phyloP scores from a whole-genome alignment of 2,329 filamentous ascomycete species.

The Cladophialophora exuberans region DNA sequence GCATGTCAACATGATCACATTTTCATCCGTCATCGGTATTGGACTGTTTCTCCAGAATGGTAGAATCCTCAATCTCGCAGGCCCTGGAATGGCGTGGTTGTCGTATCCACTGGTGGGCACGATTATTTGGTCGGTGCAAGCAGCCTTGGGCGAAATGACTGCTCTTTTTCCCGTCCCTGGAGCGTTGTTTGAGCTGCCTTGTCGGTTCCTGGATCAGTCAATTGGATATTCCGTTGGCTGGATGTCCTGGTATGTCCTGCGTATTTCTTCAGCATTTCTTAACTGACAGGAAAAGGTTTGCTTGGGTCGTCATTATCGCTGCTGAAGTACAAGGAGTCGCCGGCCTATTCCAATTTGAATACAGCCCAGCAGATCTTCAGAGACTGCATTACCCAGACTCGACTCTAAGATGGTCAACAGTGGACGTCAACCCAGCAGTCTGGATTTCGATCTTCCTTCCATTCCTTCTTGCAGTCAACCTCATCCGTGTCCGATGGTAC shows the following conservation, averaged over 20 bases:
- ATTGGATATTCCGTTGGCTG: conserved; percentile 10
- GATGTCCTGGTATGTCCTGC: neutral
- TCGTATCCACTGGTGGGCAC: conserved; percentile 48
- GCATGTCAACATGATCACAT: conserved; percentile 32
- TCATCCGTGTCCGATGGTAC: conserved; percentile 41
- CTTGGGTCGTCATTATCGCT: conserved; percentile 10
- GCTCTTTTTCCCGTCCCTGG: conserved; percentile 9
- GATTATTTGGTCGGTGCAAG: conserved; percentile 48
- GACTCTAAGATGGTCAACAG: conserved; percentile 3
- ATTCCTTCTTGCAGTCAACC: conserved; percentile 40
- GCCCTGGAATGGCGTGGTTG: conserved; percentile 26
- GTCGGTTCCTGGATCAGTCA: conserved; percentile 4
- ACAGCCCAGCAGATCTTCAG: conserved; percentile 29
- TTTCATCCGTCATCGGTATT: conserved; percentile 27
- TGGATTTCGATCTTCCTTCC: conserved; percentile 42
- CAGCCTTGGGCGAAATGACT: conserved; percentile 47
- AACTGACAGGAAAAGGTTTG: conserved; percentile 2
- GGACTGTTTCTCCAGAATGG: conserved; percentile 31
- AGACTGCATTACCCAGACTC: conserved; percentile 1
- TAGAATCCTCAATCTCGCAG: conserved; percentile 23
- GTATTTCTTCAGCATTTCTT: neutral
- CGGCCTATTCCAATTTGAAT: conserved; percentile 42
- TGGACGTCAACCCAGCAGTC: conserved; percentile 42
- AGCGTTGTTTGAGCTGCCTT: conserved; percentile 7
- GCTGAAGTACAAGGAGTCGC: conserved; percentile 11